Percentiles rank a stretch among this genome's conserved stretches.
Conservation (phyloP, 345 rosid genomes). For the Rhodamnia rubescens region DNA sequence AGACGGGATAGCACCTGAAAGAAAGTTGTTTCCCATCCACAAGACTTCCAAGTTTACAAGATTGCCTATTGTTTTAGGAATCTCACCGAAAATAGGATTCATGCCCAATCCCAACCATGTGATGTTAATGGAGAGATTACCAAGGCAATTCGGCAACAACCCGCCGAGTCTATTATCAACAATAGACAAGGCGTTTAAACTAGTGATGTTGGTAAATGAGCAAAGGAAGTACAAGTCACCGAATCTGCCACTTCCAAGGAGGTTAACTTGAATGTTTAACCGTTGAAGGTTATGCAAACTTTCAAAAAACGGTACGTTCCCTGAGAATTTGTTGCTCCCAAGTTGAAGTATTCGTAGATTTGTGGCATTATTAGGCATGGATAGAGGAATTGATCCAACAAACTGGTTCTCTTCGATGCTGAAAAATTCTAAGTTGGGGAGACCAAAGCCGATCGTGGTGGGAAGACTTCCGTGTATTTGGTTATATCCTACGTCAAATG, state of each 20-base stretch:
- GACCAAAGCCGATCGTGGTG: background rate
- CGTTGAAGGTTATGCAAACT: background rate
- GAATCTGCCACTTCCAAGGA: constrained; percentile 6
- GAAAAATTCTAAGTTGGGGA: constrained; percentile 3
- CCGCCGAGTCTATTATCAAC: too few relatives aligned
- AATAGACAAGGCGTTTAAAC: too few relatives aligned
- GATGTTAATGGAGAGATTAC: too few relatives aligned
- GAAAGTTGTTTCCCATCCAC: background rate
- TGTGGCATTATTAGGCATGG: constrained; percentile 4
- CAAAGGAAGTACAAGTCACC: constrained; percentile 9
- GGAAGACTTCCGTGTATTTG: constrained; percentile 15
- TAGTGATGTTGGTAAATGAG: constrained; percentile 2
- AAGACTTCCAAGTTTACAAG: background rate
- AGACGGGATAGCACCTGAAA: constrained; percentile 9
- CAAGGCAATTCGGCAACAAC: too few relatives aligned
- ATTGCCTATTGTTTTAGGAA: too few relatives aligned
- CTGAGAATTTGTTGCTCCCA: background rate
- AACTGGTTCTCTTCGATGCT: background rate
- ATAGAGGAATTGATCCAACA: constrained; percentile 4
- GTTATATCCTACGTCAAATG: background rate
- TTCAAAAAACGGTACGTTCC: constrained; percentile 12
- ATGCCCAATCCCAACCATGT: too few relatives aligned
- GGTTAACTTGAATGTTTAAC: background rate
- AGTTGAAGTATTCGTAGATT: background rate
- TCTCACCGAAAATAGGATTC: background rate